Evolutionary conservation across 1,284 basidiomycete genomes (phyloP).

Genomic region (Hymenochaete sp.): DNA sequence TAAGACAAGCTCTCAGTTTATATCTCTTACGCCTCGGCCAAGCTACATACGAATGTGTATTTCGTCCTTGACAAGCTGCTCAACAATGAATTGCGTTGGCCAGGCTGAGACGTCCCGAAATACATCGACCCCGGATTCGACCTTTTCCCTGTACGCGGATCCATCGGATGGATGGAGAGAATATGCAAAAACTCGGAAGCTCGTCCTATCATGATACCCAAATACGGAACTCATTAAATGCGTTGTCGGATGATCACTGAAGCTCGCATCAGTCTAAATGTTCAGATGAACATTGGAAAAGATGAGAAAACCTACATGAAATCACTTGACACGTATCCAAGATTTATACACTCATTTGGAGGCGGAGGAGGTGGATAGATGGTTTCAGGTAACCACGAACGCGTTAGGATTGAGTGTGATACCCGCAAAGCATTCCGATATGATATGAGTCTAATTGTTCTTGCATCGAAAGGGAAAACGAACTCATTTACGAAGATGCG

Average conservation of each 20-base stretch:
- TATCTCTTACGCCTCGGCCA: not conserved
- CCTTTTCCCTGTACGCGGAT: constrained; percentile 42
- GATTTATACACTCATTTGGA: constrained; percentile 36
- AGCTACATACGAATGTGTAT: constrained; percentile 42
- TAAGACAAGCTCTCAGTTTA: constrained; percentile 20
- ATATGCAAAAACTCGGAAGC: constrained; percentile 46
- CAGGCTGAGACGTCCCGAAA: constrained; percentile 46
- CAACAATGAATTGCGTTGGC: constrained; percentile 35
- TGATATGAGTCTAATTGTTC: constrained; percentile 46
- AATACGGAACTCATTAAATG: constrained; percentile 59
- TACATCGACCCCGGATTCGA: constrained; percentile 38
- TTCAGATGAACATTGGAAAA: no score
- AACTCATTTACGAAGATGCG: no score
- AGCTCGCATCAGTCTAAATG: not conserved
- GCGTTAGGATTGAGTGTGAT: constrained; percentile 39
- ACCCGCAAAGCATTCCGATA: constrained; percentile 51
- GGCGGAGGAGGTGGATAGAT: constrained; percentile 48
- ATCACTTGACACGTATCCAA: constrained; percentile 55
- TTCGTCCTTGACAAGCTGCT: constrained; percentile 39
- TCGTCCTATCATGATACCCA: constrained; percentile 38
- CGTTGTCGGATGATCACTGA: constrained; percentile 50
- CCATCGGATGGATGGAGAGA: constrained; percentile 48
- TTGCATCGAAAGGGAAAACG: constrained; percentile 43
- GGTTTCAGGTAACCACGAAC: constrained; percentile 40
- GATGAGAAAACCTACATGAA: constrained; percentile 33